Percentiles rank a stretch among this genome's conserved stretches.
Evolutionary conservation across 2,329 filamentous ascomycete species (phyloP).

Genomic region (Aspergillus oerlinghausenensis): DNA sequence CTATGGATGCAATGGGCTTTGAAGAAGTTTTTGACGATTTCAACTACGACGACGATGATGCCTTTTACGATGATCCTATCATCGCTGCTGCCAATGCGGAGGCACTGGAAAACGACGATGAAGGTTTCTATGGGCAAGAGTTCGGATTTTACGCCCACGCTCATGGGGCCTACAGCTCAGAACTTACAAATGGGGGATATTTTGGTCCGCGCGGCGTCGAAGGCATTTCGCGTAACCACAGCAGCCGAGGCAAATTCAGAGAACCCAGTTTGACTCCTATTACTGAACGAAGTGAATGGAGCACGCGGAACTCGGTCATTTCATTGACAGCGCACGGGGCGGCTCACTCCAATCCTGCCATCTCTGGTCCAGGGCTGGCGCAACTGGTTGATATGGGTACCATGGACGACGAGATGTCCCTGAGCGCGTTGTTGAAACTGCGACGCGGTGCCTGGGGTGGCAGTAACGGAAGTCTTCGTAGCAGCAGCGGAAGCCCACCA

Average conservation of each 20-base stretch:
- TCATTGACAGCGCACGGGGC: constrained; percentile 57
- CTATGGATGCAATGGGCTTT: constrained; percentile 35
- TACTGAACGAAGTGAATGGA: constrained; percentile 93
- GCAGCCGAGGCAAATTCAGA: constrained; percentile 67
- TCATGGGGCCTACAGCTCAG: constrained; percentile 45
- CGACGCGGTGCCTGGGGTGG: constrained; percentile 75
- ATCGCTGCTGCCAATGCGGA: constrained; percentile 95
- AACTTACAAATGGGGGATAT: constrained; percentile 78
- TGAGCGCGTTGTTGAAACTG: constrained; percentile 67
- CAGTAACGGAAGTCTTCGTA: constrained; percentile 68
- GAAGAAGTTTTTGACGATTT: constrained; percentile 46
- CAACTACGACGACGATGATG: constrained; percentile 58
- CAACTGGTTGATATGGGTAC: constrained; percentile 64
- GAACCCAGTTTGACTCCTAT: constrained; percentile 95
- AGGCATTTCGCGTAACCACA: constrained; percentile 59
- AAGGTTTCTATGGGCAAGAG: constrained; percentile 92
- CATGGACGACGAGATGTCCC: constrained; percentile 64
- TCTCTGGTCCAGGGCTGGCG: constrained; percentile 69
- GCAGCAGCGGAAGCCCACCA: constrained; percentile 42
- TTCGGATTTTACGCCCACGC: constrained; percentile 84
- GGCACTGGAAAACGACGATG: constrained; percentile 83
- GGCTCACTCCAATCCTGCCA: constrained; percentile 44
- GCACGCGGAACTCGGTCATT: constrained; percentile 86
- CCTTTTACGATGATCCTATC: constrained; percentile 79
- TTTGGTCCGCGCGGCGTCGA: constrained; percentile 72